Conservation (phyloP, 768 basidiomycete species). For the Termitomyces heimii region DNA sequence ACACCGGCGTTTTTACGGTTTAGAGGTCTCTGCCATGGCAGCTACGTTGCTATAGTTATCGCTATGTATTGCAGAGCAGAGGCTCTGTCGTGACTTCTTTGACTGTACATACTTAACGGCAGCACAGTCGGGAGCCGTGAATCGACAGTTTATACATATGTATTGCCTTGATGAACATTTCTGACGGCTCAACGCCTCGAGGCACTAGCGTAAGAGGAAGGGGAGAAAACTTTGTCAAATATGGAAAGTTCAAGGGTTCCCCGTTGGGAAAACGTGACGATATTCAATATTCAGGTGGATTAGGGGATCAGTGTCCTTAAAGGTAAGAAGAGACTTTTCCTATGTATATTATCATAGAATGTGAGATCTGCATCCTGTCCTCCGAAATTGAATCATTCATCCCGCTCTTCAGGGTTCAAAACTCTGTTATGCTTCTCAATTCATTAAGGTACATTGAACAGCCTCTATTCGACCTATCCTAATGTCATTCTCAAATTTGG, state of each 20-base stretch:
- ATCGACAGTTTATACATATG: neutral
- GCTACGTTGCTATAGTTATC: neutral
- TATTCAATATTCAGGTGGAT: neutral
- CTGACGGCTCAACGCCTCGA: slow-evolving; percentile 5
- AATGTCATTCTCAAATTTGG: neutral
- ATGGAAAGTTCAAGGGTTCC: slow-evolving; percentile 14
- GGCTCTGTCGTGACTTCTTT: neutral
- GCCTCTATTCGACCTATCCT: neutral
- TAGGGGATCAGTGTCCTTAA: neutral
- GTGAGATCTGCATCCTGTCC: slow-evolving; percentile 1
- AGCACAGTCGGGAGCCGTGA: neutral
- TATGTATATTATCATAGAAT: neutral
- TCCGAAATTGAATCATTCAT: neutral
- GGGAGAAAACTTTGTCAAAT: slow-evolving; percentile 1
- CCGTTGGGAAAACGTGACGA: neutral
- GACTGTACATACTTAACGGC: neutral
- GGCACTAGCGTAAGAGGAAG: neutral
- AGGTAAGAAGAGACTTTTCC: slow-evolving; percentile 2
- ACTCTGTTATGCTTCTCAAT: neutral
- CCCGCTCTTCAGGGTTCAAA: neutral
- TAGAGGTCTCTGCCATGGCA: neutral
- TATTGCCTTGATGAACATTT: slow-evolving; percentile 6
- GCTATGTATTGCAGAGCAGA: neutral
- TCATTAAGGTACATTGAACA: neutral
- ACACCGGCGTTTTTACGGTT: neutral